These are phyloP conservation scores for Leccinellum rugosiceps DNA, from an alignment of 768 basidiomycete genomes.

Conservation along the genomic window DNA sequence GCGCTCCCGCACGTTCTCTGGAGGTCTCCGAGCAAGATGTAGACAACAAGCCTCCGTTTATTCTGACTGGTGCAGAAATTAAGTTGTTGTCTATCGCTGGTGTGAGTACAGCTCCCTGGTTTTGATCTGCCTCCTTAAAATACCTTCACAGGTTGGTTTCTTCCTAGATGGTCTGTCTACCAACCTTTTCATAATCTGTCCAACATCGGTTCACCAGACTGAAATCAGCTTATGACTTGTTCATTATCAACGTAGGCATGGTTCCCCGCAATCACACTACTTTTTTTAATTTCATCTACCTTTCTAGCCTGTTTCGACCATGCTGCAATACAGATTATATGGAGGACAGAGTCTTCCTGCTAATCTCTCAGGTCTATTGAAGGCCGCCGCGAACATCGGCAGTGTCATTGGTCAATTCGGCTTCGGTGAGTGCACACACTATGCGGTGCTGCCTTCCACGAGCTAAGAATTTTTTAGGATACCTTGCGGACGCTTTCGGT, in stretches of 20 bases:
- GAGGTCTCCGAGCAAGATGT: slow-evolving; percentile 29
- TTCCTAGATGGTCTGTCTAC: slow-evolving; percentile 61
- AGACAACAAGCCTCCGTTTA: slow-evolving; percentile 35
- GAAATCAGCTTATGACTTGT: slow-evolving; percentile 63
- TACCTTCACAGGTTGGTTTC: slow-evolving; percentile 52
- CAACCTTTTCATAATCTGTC: neutral
- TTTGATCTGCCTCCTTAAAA: neutral
- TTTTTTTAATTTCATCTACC: neutral
- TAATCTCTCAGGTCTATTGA: slow-evolving; percentile 58
- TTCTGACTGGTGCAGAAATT: slow-evolving; percentile 45
- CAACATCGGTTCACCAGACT: slow-evolving; percentile 2
- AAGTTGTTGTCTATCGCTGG: slow-evolving; percentile 63
- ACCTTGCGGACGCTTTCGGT: slow-evolving; percentile 62
- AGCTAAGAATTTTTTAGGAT: slow-evolving; percentile 37
- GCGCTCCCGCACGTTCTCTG: slow-evolving; percentile 14
- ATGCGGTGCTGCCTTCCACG: neutral
- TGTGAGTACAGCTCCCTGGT: slow-evolving; percentile 32
- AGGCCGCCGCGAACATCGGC: slow-evolving; percentile 69
- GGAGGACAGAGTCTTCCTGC: slow-evolving; percentile 48
- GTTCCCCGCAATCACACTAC: neutral
- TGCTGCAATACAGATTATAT: slow-evolving; percentile 65
- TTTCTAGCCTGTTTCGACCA: slow-evolving; percentile 57
- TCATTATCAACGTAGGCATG: slow-evolving; percentile 59
- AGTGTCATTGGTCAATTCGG: slow-evolving; percentile 67
- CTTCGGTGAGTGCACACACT: slow-evolving; percentile 42